Evolutionary conservation across 108 stramenopile species (phyloP).

Genomic region (Parietichytrium sp.): DNA sequence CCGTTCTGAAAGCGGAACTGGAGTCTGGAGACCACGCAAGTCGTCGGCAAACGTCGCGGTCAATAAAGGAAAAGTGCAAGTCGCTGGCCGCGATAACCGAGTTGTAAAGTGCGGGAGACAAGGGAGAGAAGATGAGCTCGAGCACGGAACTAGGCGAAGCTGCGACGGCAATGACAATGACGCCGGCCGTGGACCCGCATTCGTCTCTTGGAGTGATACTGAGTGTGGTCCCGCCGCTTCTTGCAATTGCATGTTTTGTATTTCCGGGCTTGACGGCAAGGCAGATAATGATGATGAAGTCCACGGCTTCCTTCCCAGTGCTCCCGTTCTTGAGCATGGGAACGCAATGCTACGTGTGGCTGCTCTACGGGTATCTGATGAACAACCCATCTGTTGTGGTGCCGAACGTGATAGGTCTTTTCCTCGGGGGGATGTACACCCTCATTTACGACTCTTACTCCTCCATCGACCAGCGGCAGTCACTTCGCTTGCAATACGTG

Average conservation of each 20-base stretch:
- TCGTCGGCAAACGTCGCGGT: too few species aligned
- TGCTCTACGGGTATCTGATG: background rate
- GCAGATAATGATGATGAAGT: background rate
- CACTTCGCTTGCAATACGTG: background rate
- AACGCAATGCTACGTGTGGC: background rate
- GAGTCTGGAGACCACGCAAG: too few species aligned
- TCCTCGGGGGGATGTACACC: background rate
- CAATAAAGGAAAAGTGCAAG: too few species aligned
- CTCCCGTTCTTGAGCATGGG: conserved; percentile 20
- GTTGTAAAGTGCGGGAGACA: too few species aligned
- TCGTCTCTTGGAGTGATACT: background rate
- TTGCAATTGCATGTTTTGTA: background rate
- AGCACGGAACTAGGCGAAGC: too few species aligned
- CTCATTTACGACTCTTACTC: background rate
- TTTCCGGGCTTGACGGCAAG: background rate
- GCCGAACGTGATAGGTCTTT: background rate
- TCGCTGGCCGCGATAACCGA: too few species aligned
- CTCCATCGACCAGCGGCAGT: background rate
- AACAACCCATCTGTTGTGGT: background rate
- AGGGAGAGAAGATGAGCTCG: too few species aligned
- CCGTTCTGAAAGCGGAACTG: too few species aligned
- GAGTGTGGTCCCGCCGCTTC: background rate
- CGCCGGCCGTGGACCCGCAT: background rate
- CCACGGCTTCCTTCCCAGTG: background rate
- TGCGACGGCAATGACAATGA: too few species aligned